Evolutionary conservation across 768 basidiomycete genomes (phyloP).

Genomic region (Cyclocybe aegerita): DNA sequence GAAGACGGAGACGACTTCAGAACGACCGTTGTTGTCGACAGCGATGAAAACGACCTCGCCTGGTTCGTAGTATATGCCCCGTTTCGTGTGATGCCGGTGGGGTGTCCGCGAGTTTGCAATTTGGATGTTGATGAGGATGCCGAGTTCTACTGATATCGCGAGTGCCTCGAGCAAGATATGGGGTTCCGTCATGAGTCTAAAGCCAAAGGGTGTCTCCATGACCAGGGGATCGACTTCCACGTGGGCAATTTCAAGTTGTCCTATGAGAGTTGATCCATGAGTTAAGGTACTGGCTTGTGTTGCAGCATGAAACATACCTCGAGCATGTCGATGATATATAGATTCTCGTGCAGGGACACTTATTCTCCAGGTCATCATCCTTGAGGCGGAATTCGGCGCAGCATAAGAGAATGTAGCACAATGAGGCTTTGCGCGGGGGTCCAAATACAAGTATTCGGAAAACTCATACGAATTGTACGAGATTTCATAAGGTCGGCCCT

Average conservation of each 20-base stretch:
- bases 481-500: conserved; percentile 16
- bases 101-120: conserved; percentile 11
- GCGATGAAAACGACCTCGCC: conserved; percentile 15
- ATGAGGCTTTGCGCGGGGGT: conserved; percentile 17
- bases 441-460: conserved; percentile 24
- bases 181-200: conserved; percentile 28
- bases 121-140: conserved; percentile 32
- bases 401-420: conserved; percentile 28
- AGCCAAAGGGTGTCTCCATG: conserved; percentile 31
- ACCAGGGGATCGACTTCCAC: conserved; percentile 36
- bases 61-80: conserved; percentile 2
- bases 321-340: conserved; percentile 16
- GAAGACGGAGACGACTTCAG: conserved; percentile 11
- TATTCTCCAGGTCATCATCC: conserved; percentile 31
- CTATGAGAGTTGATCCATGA: conserved; percentile 3
- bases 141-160: conserved; percentile 39
- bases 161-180: conserved; percentile 36
- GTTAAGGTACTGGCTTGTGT: background rate
- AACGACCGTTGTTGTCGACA: conserved; percentile 8
- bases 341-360: conserved; percentile 23
- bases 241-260: conserved; percentile 29
- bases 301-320: conserved; percentile 20
- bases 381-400: conserved; percentile 9
- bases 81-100: conserved; percentile 2
- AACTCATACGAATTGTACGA: conserved; percentile 37